Percentiles rank a stretch among this genome's conserved stretches.
Conservation (phyloP, 306 rosid genomes). For the Quercus aquifolioides region DNA sequence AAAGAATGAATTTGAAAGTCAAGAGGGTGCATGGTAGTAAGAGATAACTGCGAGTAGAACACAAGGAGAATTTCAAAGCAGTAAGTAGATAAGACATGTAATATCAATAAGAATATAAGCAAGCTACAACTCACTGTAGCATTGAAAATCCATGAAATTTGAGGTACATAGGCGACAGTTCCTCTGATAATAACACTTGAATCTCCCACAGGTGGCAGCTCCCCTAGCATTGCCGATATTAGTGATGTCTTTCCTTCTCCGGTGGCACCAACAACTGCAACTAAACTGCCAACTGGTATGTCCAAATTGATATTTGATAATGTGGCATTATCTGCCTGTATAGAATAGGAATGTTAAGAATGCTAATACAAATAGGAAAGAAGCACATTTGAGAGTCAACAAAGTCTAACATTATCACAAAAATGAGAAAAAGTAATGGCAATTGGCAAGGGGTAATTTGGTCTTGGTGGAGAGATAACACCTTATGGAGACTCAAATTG, state of each 20-base stretch:
- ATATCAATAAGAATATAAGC: conserved; percentile 1
- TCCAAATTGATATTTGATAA: conserved; percentile 71
- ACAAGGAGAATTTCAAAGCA: neutral
- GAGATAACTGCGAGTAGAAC: neutral
- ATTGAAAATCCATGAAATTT: conserved; percentile 94
- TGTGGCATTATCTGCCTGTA: conserved; percentile 60
- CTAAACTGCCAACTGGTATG: conserved; percentile 72
- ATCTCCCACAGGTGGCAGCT: conserved; percentile 52
- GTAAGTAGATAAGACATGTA: neutral
- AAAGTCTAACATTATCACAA: neutral
- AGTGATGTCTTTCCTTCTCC: conserved; percentile 96
- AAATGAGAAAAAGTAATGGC: neutral
- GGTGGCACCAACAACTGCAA: conserved; percentile 88
- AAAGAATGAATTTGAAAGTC: conserved; percentile 6
- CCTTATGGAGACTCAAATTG: no score
- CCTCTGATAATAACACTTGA: conserved; percentile 63
- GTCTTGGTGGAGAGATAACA: no score
- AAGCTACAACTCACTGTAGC: conserved; percentile 72
- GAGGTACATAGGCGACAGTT: conserved; percentile 90
- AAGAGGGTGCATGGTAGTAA: conserved; percentile 10
- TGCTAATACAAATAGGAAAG: neutral
- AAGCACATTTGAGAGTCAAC: neutral
- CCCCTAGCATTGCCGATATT: conserved; percentile 82
- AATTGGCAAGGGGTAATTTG: neutral
- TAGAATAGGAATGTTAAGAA: neutral